Conservation (phyloP, 2,329 filamentous ascomycete genomes). For the Penicillium sp. region DNA sequence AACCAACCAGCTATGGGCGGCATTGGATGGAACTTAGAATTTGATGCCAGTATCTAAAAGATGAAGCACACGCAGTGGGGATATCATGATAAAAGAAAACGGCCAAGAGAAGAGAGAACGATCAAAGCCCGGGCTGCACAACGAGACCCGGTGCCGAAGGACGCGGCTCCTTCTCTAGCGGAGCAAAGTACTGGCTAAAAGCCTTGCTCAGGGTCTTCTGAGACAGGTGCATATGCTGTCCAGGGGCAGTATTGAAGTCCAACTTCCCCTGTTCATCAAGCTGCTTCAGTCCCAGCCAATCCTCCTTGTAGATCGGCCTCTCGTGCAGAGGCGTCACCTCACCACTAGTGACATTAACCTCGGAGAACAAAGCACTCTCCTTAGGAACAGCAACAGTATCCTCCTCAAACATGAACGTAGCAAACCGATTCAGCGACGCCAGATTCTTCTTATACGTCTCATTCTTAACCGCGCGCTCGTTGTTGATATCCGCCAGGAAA, state of each 20-base stretch:
- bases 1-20: not conserved
- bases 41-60: not conserved
- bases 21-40: not conserved
- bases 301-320: constrained; percentile 75
- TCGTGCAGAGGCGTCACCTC: constrained; percentile 67
- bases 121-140: constrained; percentile 19
- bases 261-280: constrained; percentile 78
- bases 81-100: constrained; percentile 8
- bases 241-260: constrained; percentile 69
- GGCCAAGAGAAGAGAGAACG: not conserved
- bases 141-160: constrained; percentile 12
- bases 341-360: constrained; percentile 68
- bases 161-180: constrained; percentile 24
- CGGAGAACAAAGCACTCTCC: constrained; percentile 86
- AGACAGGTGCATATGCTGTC: constrained; percentile 78
- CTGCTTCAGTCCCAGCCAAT: constrained; percentile 83
- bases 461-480: constrained; percentile 78
- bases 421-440: constrained; percentile 69
- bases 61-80: not conserved
- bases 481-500: constrained; percentile 94
- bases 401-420: constrained; percentile 85
- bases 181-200: constrained; percentile 56
- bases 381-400: constrained; percentile 86
- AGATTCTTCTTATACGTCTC: constrained; percentile 70
- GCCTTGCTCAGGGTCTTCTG: constrained; percentile 65